Base-by-base conservation (phyloP, 1,284 basidiomycete genomes). In the Cryptococcus sp. region DNA sequence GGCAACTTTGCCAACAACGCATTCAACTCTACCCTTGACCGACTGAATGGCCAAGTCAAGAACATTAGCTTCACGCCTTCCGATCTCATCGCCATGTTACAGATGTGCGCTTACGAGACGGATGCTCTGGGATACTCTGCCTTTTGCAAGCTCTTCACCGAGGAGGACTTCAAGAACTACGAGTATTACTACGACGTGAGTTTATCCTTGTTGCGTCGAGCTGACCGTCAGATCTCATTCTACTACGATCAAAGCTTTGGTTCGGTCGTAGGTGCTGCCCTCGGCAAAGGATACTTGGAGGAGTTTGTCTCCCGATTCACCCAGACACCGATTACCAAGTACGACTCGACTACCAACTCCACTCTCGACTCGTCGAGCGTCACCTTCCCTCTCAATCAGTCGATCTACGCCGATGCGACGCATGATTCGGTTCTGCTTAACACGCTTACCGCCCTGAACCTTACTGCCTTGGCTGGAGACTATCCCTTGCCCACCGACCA, bases 131-230 rank as follows among this genome's bases (percentile, higher is more conserved):
- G 91, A 2, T 92, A 86, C 64, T 89, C 86, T 24, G 84, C 82
- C 57, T 95, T 94, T 73, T 97, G 93, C 61, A 80, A 81, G 44
- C 75, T 97, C 1, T 97, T 97, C 72, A 91, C 86, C 0, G 77
- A 85, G 63, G 83, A 88, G 39, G 91, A 95, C 68, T 67, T 89
- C 84, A 80, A 85, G 59, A 88, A 87, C 11, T 93, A 88, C 68
- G 81, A 89, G 66, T 93, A 34, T 12, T 35, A 41, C 41, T 41
- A 21, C 21, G 48, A 49, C 37, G 48, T 50, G 48, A 40, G 48
- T 35, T 3, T 7, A n/a, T 28, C 2, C 38, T 31, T n/a, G n/a
- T n/a, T n/a, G n/a, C n/a, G n/a, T n/a, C 7, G 86, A 65, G 80
- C 87, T 65, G 91, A 92, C 55, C 47, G 34, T 43, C 73, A 76